These are phyloP conservation scores for Nannizziopsis arthrosporioides DNA, from an alignment of 2,329 filamentous ascomycete species.

Conservation along the genomic window DNA sequence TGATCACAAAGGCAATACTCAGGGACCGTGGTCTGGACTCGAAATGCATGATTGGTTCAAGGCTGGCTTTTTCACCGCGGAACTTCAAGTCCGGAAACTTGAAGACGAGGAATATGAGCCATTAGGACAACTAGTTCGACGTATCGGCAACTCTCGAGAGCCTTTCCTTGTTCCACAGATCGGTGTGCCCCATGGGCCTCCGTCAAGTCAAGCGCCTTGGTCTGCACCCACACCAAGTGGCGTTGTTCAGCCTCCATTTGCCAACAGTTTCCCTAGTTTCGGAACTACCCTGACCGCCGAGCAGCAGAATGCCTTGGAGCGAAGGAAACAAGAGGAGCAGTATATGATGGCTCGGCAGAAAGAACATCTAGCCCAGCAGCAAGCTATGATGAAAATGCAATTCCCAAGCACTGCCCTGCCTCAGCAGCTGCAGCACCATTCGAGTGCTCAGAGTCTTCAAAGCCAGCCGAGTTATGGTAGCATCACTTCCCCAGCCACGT, in stretches of 20 bases:
- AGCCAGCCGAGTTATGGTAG: constrained; percentile 95
- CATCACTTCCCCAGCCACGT: constrained; percentile 74
- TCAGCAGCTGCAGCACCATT: constrained; percentile 75
- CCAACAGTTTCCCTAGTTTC: constrained; percentile 88
- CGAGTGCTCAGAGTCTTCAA: constrained; percentile 88
- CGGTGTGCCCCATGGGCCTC: constrained; percentile 77
- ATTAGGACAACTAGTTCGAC: constrained; percentile 80
- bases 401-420: constrained; percentile 46
- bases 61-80: constrained; percentile 90
- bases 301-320: constrained; percentile 93
- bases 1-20: constrained; percentile 81
- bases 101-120: constrained; percentile 93
- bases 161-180: constrained; percentile 97
- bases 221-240: constrained; percentile 43
- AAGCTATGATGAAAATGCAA: constrained; percentile 62
- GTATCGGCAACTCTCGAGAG: constrained; percentile 93
- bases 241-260: constrained; percentile 73
- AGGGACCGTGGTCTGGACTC: constrained; percentile 88
- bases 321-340: constrained; percentile 95
- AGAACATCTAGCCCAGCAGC: constrained; percentile 80
- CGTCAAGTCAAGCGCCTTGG: constrained; percentile 42
- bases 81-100: constrained; percentile 85
- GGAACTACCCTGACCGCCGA: constrained; percentile 92
- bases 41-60: constrained; percentile 99
- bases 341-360: constrained; percentile 93